A percentile compares a stretch with the other conserved stretches of the same genome.
These are phyloP conservation scores for Solanum boliviense DNA, from an alignment of 257 asterid species.

Conservation along the genomic window DNA sequence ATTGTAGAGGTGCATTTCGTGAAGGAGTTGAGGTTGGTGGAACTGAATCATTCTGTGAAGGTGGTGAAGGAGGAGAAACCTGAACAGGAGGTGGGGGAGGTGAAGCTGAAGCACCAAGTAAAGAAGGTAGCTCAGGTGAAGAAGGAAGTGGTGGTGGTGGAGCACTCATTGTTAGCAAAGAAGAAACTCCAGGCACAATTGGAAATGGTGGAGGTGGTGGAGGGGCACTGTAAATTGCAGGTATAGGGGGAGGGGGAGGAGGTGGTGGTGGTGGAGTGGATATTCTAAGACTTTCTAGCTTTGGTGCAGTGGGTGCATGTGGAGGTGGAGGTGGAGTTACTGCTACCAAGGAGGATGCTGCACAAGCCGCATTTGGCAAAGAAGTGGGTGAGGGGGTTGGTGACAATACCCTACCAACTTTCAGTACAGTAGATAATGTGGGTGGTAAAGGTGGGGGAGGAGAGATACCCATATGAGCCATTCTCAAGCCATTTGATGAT, in stretches of 20 bases:
- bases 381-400: conserved; percentile 54
- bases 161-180: not conserved
- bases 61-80: conserved; percentile 14
- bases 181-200: not conserved
- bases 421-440: conserved; percentile 14
- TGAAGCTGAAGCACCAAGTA: not conserved
- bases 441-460: conserved; percentile 16
- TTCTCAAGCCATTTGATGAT: not conserved
- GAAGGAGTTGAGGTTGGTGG: conserved; percentile 32
- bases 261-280: conserved; percentile 23
- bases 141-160: conserved; percentile 12
- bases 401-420: conserved; percentile 17
- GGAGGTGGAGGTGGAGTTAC: not conserved
- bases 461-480: not conserved
- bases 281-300: not conserved
- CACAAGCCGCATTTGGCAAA: conserved; percentile 21
- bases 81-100: conserved; percentile 18
- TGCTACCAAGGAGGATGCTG: not conserved
- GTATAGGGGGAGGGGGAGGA: conserved; percentile 17
- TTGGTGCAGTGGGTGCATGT: not conserved
- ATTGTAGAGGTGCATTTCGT: conserved; percentile 19
- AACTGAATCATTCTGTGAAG: not conserved
- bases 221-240: not conserved
- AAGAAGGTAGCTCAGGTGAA: conserved; percentile 20
- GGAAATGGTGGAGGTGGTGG: conserved; percentile 6